These are phyloP conservation scores for Hypoxylon sp. DNA, from an alignment of 2,329 filamentous ascomycete genomes.

Conservation along the genomic window DNA sequence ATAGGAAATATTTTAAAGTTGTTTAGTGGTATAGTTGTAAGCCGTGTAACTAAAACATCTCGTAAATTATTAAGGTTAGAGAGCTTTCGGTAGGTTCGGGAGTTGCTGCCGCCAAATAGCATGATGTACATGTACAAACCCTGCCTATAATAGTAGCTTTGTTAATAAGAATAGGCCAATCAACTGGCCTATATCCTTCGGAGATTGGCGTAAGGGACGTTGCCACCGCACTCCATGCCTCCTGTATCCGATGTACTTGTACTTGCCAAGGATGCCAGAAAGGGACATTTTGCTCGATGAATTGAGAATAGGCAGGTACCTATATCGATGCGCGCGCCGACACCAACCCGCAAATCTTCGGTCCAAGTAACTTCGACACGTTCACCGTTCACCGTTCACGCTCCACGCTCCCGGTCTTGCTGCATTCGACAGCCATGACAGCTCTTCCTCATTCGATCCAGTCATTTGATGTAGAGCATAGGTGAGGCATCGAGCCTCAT, in stretches of 20 bases:
- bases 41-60: conserved; percentile 17
- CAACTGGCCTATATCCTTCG: conserved; percentile 1
- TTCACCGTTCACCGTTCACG: conserved; percentile 24
- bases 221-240: conserved; percentile 7
- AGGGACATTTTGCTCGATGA: conserved; percentile 26
- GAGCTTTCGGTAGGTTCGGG: conserved; percentile 38
- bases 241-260: conserved; percentile 31
- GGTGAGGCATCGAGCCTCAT: conserved; percentile 55
- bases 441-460: conserved; percentile 43
- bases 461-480: conserved; percentile 50
- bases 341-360: conserved; percentile 35
- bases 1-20: neutral
- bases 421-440: conserved; percentile 53
- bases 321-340: conserved; percentile 39
- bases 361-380: conserved; percentile 30
- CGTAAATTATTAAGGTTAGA: conserved; percentile 25
- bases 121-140: conserved; percentile 24
- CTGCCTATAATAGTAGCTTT: conserved; percentile 29
- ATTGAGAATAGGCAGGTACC: conserved; percentile 25
- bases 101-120: conserved; percentile 24
- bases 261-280: conserved; percentile 42
- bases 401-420: conserved; percentile 32
- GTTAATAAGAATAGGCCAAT: conserved; percentile 29
- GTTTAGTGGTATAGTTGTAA: neutral
- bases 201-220: conserved; percentile 2